Base-by-base conservation (phyloP, 257 asterid species). In the Marsdenia floribunda region DNA sequence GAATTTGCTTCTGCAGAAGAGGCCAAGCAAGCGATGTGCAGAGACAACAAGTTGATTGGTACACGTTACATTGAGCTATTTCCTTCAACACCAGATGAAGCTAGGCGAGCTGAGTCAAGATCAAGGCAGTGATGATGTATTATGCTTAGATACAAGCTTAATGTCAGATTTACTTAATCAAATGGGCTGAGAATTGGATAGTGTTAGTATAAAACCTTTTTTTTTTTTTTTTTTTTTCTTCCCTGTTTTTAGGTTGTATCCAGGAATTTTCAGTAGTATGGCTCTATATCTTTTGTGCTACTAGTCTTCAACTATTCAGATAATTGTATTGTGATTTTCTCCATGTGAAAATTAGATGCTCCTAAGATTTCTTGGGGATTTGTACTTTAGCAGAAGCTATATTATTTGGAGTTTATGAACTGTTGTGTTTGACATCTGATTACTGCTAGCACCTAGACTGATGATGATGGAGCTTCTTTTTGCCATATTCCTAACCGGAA, bases 31-130 rank as follows among this genome's bases (percentile, higher is more conserved):
- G 99, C 98, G 11, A 92, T 90, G 96, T 78, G 85, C 55, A 92
- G 90, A 90, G 99, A 92, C 80, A 92, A 87, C 86, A 85, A 81
- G 94, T 71, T 86, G 86, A 94, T 92, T 18, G 97, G 99, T 55
- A 85, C 96, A 3, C 89, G 99, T 64, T 92, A 92, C 75, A 90
- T 95, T 68, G 98, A 94, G 79, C 90, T 92, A 47, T 92, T 92
- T 78, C 98, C 99, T 83, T 94, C 98, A n/a, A 80, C 90, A 3
- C 86, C 86, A 0, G 96, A 91, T 65, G 97, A 93, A 80, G 92
- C 92, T 38, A 84, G 86, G 63, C 86, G 84, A 74, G 92, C 91
- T 42, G 92, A 87, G 46, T 87, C 96, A 14, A 90, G 89, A 70
- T 85, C 92, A 4, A 87, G 91, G 44, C 83, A 85, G 68, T 86